Evolutionary conservation across 148 eudicot species (phyloP).

Genomic region (Drosera capensis): DNA sequence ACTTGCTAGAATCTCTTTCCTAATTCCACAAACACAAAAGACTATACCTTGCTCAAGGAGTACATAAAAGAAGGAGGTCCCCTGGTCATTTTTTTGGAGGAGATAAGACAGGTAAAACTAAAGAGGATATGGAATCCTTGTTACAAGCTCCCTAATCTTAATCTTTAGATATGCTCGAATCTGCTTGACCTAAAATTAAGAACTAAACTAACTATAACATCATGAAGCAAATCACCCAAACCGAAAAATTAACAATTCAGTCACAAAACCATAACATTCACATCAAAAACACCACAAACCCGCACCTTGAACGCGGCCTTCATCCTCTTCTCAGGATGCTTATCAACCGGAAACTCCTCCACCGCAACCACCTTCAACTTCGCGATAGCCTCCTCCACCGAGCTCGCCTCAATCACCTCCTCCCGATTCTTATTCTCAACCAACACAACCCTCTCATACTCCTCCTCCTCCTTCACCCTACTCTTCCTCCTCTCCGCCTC

Average conservation of each 20-base stretch:
- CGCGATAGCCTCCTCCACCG: slow-evolving; percentile 46
- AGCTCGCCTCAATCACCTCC: slow-evolving; percentile 34
- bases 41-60: too few species aligned
- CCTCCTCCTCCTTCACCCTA: slow-evolving; percentile 40
- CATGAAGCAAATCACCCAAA: background rate
- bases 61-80: too few species aligned
- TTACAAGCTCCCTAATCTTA: too few species aligned
- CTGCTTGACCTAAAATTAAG: too few species aligned
- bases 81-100: too few species aligned
- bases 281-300: background rate
- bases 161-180: too few species aligned
- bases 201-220: too few species aligned
- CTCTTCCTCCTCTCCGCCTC: slow-evolving; percentile 44
- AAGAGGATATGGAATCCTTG: too few species aligned
- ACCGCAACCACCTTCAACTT: slow-evolving; percentile 26
- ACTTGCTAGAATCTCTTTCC: too few species aligned
- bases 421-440: slow-evolving; percentile 39
- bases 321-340: slow-evolving; percentile 56
- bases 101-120: too few species aligned
- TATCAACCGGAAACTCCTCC: slow-evolving; percentile 34
- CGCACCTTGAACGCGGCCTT: slow-evolving; percentile 46
- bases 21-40: too few species aligned
- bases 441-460: slow-evolving; percentile 38
- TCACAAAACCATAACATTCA: background rate
- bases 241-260: background rate